Evolutionary conservation across 2,329 filamentous ascomycete species (phyloP).

Genomic region (Xenosphaeropsis pyriputrescens): DNA sequence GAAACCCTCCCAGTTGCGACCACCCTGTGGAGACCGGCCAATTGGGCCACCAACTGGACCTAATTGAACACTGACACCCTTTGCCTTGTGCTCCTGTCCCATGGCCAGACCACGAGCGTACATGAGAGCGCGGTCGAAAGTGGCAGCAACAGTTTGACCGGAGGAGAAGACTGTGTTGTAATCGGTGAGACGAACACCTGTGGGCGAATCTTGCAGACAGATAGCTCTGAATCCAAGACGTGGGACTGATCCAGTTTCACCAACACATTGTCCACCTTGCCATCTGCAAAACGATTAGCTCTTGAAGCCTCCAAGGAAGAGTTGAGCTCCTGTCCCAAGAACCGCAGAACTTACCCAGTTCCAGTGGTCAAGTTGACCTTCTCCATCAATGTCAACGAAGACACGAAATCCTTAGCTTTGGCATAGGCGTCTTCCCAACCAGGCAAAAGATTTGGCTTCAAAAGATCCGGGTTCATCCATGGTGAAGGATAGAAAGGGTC

Average conservation of each 20-base stretch:
- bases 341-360: constrained; percentile 21
- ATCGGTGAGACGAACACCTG: constrained; percentile 34
- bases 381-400: constrained; percentile 63
- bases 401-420: constrained; percentile 54
- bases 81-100: constrained; percentile 51
- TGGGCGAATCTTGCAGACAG: constrained; percentile 19
- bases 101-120: constrained; percentile 30
- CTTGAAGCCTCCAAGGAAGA: neutral
- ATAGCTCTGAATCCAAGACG: constrained; percentile 17
- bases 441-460: constrained; percentile 9
- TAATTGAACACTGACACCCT: constrained; percentile 64
- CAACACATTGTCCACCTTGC: constrained; percentile 15
- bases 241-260: constrained; percentile 14
- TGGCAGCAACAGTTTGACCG: constrained; percentile 54
- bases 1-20: constrained; percentile 56
- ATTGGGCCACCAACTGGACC: constrained; percentile 55
- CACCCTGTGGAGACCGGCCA: constrained; percentile 53
- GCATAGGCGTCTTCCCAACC: constrained; percentile 57
- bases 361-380: constrained; percentile 93
- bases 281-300: constrained; percentile 2
- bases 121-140: constrained; percentile 52
- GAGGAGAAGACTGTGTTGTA: constrained; percentile 56
- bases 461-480: constrained; percentile 9
- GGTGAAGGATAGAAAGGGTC: constrained; percentile 16
- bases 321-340: neutral